These are phyloP conservation scores for Jaminaea rosea DNA, from an alignment of 1,284 basidiomycete species.

Conservation along the genomic window DNA sequence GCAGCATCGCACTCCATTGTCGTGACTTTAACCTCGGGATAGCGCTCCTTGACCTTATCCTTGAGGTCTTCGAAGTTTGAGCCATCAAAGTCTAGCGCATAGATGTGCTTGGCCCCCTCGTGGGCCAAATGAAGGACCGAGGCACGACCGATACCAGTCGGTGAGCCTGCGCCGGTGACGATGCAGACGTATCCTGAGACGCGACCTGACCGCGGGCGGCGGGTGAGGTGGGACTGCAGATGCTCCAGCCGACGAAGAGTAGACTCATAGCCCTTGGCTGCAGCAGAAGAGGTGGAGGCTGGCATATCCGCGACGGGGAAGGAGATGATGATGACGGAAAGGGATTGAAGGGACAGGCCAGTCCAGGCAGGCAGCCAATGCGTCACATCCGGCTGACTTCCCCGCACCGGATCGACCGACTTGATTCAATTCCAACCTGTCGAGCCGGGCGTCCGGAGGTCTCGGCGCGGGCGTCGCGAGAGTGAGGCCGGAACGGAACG, in stretches of 20 bases:
- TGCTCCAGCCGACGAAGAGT: slow-evolving; percentile 53
- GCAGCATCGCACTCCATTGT: slow-evolving; percentile 66
- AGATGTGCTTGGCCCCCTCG: slow-evolving; percentile 62
- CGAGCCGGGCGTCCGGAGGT: no score
- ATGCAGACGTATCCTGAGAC: slow-evolving; percentile 77
- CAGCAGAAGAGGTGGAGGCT: not conserved
- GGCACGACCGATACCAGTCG: slow-evolving; percentile 35
- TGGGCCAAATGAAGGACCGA: slow-evolving; percentile 26
- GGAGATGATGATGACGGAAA: no score
- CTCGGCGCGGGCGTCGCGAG: no score
- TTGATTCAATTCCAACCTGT: no score
- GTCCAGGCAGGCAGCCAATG: no score
- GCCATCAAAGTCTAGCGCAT: slow-evolving; percentile 67
- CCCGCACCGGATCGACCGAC: no score
- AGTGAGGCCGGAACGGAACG: no score
- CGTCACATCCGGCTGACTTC: no score
- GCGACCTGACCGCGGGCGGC: slow-evolving; percentile 55
- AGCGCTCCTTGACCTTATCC: slow-evolving; percentile 59
- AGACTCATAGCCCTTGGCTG: slow-evolving; percentile 11
- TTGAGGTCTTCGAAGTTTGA: slow-evolving; percentile 66
- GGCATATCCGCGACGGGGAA: no score
- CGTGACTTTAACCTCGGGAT: slow-evolving; percentile 62
- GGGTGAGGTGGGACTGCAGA: slow-evolving; percentile 63
- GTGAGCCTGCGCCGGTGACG: slow-evolving; percentile 60
- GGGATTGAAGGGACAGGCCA: no score